Base-by-base conservation (phyloP, 1,284 basidiomycete genomes). In the Porogramme epimiltina region DNA sequence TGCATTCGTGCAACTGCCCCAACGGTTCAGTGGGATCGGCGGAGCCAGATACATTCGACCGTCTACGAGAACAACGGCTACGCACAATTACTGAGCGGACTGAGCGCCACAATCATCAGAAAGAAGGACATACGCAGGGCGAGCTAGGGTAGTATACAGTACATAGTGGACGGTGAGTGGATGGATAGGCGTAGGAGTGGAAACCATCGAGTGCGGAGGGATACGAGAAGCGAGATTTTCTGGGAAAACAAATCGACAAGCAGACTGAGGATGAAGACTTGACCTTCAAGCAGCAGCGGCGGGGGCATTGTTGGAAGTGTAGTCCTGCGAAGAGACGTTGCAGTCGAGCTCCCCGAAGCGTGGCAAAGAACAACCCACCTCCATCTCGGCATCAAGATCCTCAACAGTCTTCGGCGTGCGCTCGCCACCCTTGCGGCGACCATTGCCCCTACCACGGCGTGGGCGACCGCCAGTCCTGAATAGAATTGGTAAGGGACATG, bases 381-480 rank as follows among this genome's bases (percentile, higher is more conserved):
- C 88, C 88, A 91, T 91, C 73, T 91, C 88, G 1, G 88, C 89
- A 68, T 91, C 88, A 51, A 91, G 78, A 66, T 91, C 88, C 26
- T 87, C 88, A 3, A 71, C 87, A 31, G 77, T 79, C 74, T 91
- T 91, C 37, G 73, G 70, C 2, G 84, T 78, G 55, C 87, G 74
- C 44, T 87, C 89, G 69, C 61, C 63, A 67, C 73, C 79, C 81
- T 87, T 86, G 79, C 87, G 75, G 34, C 82, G 74, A 44, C 74
- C 73, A 50, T 81, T 80, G 47, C 82, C 76, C 42, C 77, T 68
- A 37, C 76, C 73, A 47, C 78, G 75, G 51, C 77, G 74, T 22
- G 77, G 72, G 38, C 71, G 73, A 54, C 74, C 72, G 54, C 74
- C 73, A 53, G 70, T 70, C 50, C 66, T 63, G 51, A 37, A 5